Evolutionary conservation across 805 yeast species (phyloP), one percentile per base, ranked within the genome.

Genomic region (Sporopachydermia quercuum): DNA sequence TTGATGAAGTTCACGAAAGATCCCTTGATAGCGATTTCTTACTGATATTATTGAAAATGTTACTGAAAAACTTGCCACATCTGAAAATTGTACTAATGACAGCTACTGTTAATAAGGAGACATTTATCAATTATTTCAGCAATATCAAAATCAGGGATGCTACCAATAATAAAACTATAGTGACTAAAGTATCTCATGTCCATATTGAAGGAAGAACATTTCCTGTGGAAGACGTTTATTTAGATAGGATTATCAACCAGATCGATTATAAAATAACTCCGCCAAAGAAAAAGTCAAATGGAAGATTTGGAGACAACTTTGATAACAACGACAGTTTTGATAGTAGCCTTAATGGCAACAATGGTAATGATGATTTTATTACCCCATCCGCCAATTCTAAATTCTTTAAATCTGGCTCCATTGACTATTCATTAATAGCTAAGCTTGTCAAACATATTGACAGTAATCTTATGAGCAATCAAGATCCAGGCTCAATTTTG

Each of bases 1-100:
- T 87, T 34, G 97, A 89, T 65, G 97, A 89, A 59, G 97, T 89
- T n/a, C 97, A 89, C 55, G 97, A 89, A 58, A 63, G 97, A 47
- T 85, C 96, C 0, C 73, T 87, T 41, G 97, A 89, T 50, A 76
- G 87, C 44, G 97, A 89, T 56, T 76, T 87, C 42, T 63, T 89
- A 33, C 62, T 89, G 39, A 83, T 86, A 39, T 68, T 89, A 37
- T 61, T 89, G 45, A 86, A 83, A 49, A 68, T 68, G 33, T 60
- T 85, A 3, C 49, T 77, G 46, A 51, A 58, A 6, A 61, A 55
- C 37, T 50, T 54, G 36, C 66, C 63, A 38, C 67, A 73, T 1
- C 54, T 87, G 42, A 80, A 75, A 49, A 65, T 89, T 19, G 68
- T 89, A 5, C 64, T 91, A 39, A 89, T 91, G 96, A 81, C 94